Conservation (phyloP, 1,139 yeast genomes). For the Pneumocystis oryctolagi region DNA sequence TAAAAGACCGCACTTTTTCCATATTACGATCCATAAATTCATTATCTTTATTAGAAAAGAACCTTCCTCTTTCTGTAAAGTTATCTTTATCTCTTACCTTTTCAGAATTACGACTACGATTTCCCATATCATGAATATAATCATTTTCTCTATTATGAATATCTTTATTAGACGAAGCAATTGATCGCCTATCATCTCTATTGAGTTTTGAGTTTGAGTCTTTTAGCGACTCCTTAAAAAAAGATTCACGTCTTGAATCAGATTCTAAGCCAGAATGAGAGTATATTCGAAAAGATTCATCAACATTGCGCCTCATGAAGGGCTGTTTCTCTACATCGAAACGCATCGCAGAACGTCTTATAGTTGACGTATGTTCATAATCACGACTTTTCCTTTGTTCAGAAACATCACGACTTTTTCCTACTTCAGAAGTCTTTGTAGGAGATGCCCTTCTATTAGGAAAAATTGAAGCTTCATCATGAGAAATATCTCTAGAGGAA, state of each 20-base stretch:
- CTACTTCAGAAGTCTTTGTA: background rate
- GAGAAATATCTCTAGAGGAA: background rate
- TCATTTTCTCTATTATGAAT: background rate
- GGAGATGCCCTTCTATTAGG: background rate
- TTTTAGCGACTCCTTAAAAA: background rate
- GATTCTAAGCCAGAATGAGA: background rate
- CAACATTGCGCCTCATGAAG: background rate
- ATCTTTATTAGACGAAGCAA: background rate
- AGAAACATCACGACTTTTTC: background rate
- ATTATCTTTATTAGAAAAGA: background rate
- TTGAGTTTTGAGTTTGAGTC: background rate
- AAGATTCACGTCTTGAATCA: background rate
- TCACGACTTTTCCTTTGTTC: background rate
- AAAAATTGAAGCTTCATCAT: background rate
- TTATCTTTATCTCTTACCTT: background rate
- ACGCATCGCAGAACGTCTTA: background rate
- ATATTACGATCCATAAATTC: background rate
- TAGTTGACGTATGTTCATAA: background rate
- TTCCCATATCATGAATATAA: background rate
- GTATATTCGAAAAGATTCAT: background rate
- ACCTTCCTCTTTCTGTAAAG: background rate
- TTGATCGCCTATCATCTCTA: background rate
- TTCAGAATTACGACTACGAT: background rate
- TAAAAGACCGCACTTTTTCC: background rate
- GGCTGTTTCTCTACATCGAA: background rate